Percentiles rank a stretch among this genome's conserved stretches.
Conservation (phyloP, 169 alveolate genomes). For the Babesia ovis region DNA sequence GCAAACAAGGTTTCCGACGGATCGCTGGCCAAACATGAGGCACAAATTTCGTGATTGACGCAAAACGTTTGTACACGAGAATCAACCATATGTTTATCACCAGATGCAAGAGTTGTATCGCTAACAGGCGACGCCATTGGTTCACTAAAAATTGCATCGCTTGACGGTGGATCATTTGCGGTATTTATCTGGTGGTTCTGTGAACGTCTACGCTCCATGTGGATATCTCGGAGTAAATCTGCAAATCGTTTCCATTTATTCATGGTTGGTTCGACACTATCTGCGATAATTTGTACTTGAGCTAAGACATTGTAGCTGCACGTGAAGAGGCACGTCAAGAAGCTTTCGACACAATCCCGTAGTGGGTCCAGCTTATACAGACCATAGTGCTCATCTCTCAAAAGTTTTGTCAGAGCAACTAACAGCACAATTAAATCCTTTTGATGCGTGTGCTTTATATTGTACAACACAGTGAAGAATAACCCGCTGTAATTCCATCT, state of each 20-base stretch:
- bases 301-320: conserved; percentile 13
- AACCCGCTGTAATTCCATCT: conserved; percentile 48
- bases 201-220: background rate
- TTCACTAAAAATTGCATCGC: background rate
- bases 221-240: background rate
- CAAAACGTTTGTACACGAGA: too few species aligned
- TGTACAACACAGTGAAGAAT: conserved; percentile 32
- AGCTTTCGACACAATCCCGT: conserved; percentile 1
- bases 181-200: background rate
- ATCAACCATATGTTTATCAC: background rate
- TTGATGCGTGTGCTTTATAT: conserved; percentile 25
- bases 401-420: conserved; percentile 11
- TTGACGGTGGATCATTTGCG: background rate
- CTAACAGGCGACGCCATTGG: background rate
- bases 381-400: conserved; percentile 21
- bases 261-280: conserved; percentile 19
- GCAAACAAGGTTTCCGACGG: conserved; percentile 28
- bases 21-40: conserved; percentile 16
- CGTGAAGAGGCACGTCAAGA: conserved; percentile 17
- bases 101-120: background rate
- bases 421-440: conserved; percentile 38
- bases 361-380: background rate
- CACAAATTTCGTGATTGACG: too few species aligned
- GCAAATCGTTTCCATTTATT: conserved; percentile 25
- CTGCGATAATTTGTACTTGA: conserved; percentile 13